phyloP scores from a whole-genome alignment of 805 yeast genomes.

The Candida hungchunana region DNA sequence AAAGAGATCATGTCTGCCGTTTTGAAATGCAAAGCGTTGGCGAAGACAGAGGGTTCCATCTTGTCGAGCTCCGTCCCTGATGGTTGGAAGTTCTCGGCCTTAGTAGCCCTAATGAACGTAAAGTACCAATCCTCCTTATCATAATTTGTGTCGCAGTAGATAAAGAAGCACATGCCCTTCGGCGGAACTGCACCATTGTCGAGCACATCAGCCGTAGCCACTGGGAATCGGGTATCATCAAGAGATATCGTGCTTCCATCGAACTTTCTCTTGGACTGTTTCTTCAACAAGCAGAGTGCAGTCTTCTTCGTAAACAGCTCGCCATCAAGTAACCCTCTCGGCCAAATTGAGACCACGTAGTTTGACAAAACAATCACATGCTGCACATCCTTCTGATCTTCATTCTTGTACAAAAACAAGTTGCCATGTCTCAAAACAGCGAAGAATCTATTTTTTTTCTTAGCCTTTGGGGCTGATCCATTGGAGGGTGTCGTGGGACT shows the following conservation, averaged over 20 bases:
- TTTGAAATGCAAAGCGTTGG: conserved; percentile 67
- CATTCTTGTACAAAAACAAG: conserved; percentile 76
- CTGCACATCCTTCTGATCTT: conserved; percentile 56
- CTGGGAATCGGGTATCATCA: conserved; percentile 2
- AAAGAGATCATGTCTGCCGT: conserved; percentile 69
- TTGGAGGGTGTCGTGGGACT: conserved; percentile 18
- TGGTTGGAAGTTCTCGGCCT: conserved; percentile 30
- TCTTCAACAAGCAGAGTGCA: conserved; percentile 68
- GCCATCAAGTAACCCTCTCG: conserved; percentile 67
- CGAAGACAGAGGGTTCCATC: conserved; percentile 58
- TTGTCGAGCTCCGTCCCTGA: conserved; percentile 26
- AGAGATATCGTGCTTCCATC: conserved; percentile 33
- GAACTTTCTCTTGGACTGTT: conserved; percentile 30
- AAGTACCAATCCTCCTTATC: conserved; percentile 95
- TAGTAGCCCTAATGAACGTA: conserved; percentile 73
- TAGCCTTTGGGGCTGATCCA: conserved; percentile 23
- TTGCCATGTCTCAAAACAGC: conserved; percentile 84
- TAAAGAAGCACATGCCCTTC: conserved; percentile 41
- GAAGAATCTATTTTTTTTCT: conserved; percentile 57
- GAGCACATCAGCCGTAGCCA: conserved; percentile 22
- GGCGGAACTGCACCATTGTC: conserved; percentile 28
- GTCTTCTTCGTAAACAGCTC: conserved; percentile 76
- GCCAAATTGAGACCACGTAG: conserved; percentile 80
- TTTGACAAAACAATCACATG: conserved; percentile 77
- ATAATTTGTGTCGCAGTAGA: conserved; percentile 72